Percentiles rank a stretch among this genome's conserved stretches.
phyloP scores from a whole-genome alignment of 257 asterid genomes.

The Solanum verrucosum region DNA sequence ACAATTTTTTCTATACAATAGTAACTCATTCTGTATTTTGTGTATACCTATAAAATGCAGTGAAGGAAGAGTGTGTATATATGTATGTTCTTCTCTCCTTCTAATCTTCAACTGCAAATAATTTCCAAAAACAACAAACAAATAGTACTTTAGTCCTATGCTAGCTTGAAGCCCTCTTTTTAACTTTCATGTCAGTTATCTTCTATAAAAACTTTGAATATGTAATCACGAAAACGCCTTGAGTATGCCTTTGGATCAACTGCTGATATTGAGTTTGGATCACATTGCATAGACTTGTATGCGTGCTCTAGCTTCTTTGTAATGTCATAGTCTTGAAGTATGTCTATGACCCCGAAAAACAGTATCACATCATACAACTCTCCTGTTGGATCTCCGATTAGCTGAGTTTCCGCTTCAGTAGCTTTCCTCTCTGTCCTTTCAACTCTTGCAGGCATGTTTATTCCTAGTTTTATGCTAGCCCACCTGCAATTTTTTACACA shows the following conservation, averaged over 20 bases:
- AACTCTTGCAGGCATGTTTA: conserved; percentile 90
- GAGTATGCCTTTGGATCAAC: conserved; percentile 91
- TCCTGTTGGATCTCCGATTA: conserved; percentile 84
- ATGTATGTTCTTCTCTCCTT: not conserved
- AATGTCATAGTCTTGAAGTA: conserved; percentile 90
- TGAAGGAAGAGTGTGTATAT: not conserved
- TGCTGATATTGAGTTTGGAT: conserved; percentile 87
- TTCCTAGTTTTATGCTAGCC: conserved; percentile 77
- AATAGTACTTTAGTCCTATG: not conserved
- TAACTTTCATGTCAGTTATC: conserved; percentile 23
- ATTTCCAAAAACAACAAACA: not conserved
- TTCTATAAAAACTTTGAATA: conserved; percentile 74
- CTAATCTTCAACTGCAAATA: not conserved
- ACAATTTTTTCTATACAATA: not conserved
- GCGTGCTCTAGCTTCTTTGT: conserved; percentile 96
- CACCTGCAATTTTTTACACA: conserved; percentile 32
- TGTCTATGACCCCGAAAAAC: conserved; percentile 90
- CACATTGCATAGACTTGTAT: conserved; percentile 85
- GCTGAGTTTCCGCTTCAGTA: conserved; percentile 45
- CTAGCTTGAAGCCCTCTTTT: not conserved
- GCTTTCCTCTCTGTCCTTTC: conserved; percentile 61
- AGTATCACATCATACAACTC: conserved; percentile 77
- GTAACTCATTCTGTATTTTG: not conserved
- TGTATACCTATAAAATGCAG: not conserved
- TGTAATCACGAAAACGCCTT: conserved; percentile 81